phyloP scores from a whole-genome alignment of 306 rosid genomes.

The Vicia faba region DNA sequence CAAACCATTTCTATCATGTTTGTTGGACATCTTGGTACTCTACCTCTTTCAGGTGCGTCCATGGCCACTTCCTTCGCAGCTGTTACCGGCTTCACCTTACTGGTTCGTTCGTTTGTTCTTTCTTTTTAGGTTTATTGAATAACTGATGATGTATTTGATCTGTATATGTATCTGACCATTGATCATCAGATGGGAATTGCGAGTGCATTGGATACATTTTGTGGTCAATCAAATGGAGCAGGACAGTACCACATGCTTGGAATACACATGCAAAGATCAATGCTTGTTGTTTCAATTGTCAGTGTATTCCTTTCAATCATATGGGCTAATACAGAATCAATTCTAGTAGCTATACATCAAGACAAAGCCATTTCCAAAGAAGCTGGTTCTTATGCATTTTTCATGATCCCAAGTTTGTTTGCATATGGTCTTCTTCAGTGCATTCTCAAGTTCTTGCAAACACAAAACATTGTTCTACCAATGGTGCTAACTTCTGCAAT shows the following conservation, averaged over 20 bases:
- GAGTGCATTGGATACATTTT: slow-evolving; percentile 69
- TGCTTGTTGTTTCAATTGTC: slow-evolving; percentile 44
- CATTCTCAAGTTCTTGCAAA: slow-evolving; percentile 58
- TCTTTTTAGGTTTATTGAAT: no score
- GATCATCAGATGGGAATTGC: slow-evolving; percentile 65
- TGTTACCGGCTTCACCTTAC: slow-evolving; percentile 43
- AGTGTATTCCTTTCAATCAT: slow-evolving; percentile 53
- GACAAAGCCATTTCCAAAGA: slow-evolving; percentile 44
- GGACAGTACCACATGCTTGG: slow-evolving; percentile 45
- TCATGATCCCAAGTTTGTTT: slow-evolving; percentile 60
- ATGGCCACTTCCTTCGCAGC: slow-evolving; percentile 43
- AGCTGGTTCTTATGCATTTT: slow-evolving; percentile 63
- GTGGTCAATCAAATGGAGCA: slow-evolving; percentile 80
- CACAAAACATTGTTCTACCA: slow-evolving; percentile 65
- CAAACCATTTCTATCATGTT: slow-evolving; percentile 32
- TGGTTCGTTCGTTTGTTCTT: background rate
- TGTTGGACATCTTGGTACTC: slow-evolving; percentile 36
- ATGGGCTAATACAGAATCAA: slow-evolving; percentile 52
- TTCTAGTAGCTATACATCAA: slow-evolving; percentile 34
- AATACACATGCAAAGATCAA: slow-evolving; percentile 64
- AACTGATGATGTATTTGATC: no score
- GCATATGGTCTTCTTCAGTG: slow-evolving; percentile 70
- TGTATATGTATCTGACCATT: no score
- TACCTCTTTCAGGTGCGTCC: slow-evolving; percentile 44
- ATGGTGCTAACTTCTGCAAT: slow-evolving; percentile 57